Evolutionary conservation across 2,329 filamentous ascomycete genomes (phyloP), one percentile per base, ranked within the genome.

Genomic region (Colletotrichum simmondsii): DNA sequence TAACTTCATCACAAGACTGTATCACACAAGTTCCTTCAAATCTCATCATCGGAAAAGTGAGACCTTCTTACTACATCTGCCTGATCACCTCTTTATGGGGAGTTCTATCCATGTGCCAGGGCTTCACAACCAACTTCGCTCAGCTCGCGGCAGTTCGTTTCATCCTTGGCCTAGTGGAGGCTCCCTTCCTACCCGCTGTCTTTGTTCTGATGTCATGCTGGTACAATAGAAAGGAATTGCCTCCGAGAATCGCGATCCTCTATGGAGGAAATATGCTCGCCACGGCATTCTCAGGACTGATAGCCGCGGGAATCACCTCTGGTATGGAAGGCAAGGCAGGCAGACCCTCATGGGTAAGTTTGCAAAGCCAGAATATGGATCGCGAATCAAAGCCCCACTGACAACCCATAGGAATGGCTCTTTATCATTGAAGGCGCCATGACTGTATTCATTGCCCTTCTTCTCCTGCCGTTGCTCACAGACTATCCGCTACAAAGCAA

Each of bases 221-320:
- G 90, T 94, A 94, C 76, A 93, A 90, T 0, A 86, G 91, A 24
- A 89, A 89, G 76, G 92, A 92, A 77, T 81, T 92, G 0, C 89
- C 87, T 4, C 83, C 91, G 16, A 85, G 91, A 19, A 92, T 90
- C n/a, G 89, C 90, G 10, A 84, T 92, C 6, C 84, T 83, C 0
- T 83, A 87, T 66, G 90, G 90, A 0, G 92, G 91, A 0, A 90
- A 90, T 6, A 83, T 94, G n/a, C 85, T 93, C 5, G 91, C 90
- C 0, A 91, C 91, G 0, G 92, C 92, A 0, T 93, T 94, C 76
- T 91, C 91, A 0, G 92, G 91, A 1, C 82, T 92, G n/a, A 84
- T 92, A 22, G 88, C 89, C 2, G 90, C 89, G 2, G 88, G 91
- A 5, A 92, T 95, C 58, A 90, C 90, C 0, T 82, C 83, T 19